Evolutionary conservation across 495 filamentous ascomycete genomes (phyloP), one percentile per base, ranked within the genome.

Genomic region (Platismatia glauca): DNA sequence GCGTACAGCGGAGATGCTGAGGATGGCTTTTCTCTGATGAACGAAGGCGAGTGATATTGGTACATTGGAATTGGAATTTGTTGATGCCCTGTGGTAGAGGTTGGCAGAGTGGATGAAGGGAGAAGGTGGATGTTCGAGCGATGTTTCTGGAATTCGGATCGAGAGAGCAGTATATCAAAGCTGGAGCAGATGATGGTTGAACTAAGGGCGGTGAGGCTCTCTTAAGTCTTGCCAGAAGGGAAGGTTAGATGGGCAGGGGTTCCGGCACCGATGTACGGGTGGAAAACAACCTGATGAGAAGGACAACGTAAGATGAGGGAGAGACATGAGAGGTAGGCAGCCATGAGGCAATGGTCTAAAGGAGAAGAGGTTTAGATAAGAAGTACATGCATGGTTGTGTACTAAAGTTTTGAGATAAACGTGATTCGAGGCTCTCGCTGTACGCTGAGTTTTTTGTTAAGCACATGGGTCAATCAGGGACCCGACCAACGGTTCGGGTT

Each of bases 1-100:
- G 44, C 60, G 60, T 22, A 58, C 52, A 27, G 57, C 46, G 59
- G 43, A 55, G 48, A 39, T 43, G 35, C 9, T 34, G 59, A 61
- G 27, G 48, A 43, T 1, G 59, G 50, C 35, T 55, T 53, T 35
- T 50, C 24, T 37, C 55, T 53, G 35, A 61, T 58, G 12, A 46
- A 27, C 59, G 48, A 52, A 46, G 53, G 37, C 33, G 53, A 41
- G 44, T 53, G 33, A 31, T 62, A 58, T 58, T 61, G 50, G 52
- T 57, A 50, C 43, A 57, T 65, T 61, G 59, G 59, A 41, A 3
- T 16, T 37, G 43, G 37, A 53, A 9, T 53, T 9, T 15, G 12
- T 22, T 29, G 29, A 24, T 46, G 35, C 38, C 31, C 22, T 24
- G 22, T 27, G 13, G 39, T 37, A 50, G 18, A 22, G 56, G 57